Base-by-base conservation (phyloP, 257 asterid genomes). In the Knoxia roxburghii region DNA sequence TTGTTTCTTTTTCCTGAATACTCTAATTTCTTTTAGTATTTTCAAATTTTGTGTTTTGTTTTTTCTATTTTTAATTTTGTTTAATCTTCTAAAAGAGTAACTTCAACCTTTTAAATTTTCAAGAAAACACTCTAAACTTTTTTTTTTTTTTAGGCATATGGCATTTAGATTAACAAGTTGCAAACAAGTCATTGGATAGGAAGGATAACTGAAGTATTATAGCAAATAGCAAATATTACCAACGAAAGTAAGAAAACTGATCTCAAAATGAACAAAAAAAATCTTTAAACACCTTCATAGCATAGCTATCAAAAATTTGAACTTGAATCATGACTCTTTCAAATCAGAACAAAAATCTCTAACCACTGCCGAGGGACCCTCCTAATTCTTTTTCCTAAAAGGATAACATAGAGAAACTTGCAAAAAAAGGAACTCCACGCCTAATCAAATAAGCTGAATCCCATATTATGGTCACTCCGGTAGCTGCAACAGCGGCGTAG, bases 401-500 rank as follows among this genome's bases (percentile, higher is more conserved):
- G 3, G 27, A 33, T 17, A n/a, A 49, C 14, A 33, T 21, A n/a
- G 65, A 21, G 9, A 61, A 61, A 3, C 48, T 14, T 29, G 0
- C 50, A 27, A 17, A n/a, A n/a, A 43, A 20, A 7, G 12, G 13
- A 39, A 46, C 51, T 46, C 54, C 54, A 2, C 9, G 20, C 54
- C 54, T 49, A 49, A 33, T 59, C 64, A 20, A 59, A 59, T 48
- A 59, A 20, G 64, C 64, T 59, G 64, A 59, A 59, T 33, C 64
- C 64, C 13, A 59, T 59, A 15, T 59, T 48, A 3, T 59, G 48
- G 10, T 59, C 64, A 33, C 64, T 59, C 64, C 79, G 83, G 48
- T 85, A 91, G 62, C 85, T 75, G n/a, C 79, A 87, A 51, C n/a
- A 10, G 86, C 72, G 15, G 95, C 87, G 24, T 85, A 87, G 59